These are phyloP conservation scores for Lecanicillium sp. DNA, from an alignment of 2,329 filamentous ascomycete species.

Conservation along the genomic window DNA sequence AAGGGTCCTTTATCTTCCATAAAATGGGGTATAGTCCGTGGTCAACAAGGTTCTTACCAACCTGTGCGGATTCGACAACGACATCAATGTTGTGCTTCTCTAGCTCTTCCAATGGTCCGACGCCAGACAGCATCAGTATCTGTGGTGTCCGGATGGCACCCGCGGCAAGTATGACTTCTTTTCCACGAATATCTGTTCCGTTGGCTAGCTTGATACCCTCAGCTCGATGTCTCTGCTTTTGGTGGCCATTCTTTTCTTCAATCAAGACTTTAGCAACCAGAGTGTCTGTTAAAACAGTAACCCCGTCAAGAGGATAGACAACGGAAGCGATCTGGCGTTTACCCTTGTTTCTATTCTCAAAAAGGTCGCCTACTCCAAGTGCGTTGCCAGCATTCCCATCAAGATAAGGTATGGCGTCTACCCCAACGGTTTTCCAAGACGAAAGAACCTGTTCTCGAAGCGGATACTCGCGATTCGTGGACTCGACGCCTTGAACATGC, in stretches of 20 bases:
- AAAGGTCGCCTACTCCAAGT: slow-evolving; percentile 21
- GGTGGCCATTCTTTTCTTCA: neutral
- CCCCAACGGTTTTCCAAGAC: slow-evolving; percentile 31
- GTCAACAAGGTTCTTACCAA: slow-evolving; percentile 34
- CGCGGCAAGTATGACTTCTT: slow-evolving; percentile 37
- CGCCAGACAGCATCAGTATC: slow-evolving; percentile 40
- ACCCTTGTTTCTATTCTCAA: slow-evolving; percentile 16
- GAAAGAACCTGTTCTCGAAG: slow-evolving; percentile 24
- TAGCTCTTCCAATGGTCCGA: slow-evolving; percentile 32
- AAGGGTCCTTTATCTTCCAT: slow-evolving; percentile 23
- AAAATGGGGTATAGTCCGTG: slow-evolving; percentile 18
- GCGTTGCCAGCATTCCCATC: slow-evolving; percentile 18
- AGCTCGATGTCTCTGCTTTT: slow-evolving; percentile 5
- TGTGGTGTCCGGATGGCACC: slow-evolving; percentile 42
- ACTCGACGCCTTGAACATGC: slow-evolving; percentile 18
- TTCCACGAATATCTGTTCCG: slow-evolving; percentile 18
- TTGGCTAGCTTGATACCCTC: slow-evolving; percentile 15
- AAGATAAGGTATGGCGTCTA: slow-evolving; percentile 15
- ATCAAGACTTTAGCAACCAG: slow-evolving; percentile 15
- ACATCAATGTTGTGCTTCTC: slow-evolving; percentile 30
- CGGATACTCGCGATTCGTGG: slow-evolving; percentile 26
- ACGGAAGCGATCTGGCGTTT: slow-evolving; percentile 13
- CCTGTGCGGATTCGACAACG: slow-evolving; percentile 35
- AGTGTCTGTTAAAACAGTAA: slow-evolving; percentile 17
- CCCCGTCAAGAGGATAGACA: slow-evolving; percentile 15